Conservation (phyloP, 257 asterid species). For the Linderniella brevidens region DNA sequence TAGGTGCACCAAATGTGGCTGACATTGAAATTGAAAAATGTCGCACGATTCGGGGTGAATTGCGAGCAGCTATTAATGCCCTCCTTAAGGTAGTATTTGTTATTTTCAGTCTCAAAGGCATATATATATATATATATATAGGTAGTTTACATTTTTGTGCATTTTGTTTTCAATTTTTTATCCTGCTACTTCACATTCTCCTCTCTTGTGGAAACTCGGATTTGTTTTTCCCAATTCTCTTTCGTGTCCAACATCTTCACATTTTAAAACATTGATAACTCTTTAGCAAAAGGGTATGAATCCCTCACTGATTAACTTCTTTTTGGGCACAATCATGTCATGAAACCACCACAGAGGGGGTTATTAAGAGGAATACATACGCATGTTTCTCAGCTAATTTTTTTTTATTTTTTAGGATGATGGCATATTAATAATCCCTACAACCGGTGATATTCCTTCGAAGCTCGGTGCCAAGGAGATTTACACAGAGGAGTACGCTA, state of each 20-base stretch:
- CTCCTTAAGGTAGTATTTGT: constrained; percentile 57
- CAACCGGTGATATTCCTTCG: constrained; percentile 56
- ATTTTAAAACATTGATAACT: no score
- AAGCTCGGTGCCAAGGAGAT: constrained; percentile 70
- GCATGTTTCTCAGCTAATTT: constrained; percentile 13
- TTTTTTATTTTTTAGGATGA: constrained; percentile 50
- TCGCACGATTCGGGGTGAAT: constrained; percentile 47
- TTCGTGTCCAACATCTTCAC: no score
- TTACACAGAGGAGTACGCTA: constrained; percentile 39
- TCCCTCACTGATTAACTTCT: no score
- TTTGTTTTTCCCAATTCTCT: no score
- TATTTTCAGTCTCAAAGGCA: background rate
- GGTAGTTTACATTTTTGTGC: constrained; percentile 11
- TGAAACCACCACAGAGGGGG: no score
- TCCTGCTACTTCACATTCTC: constrained; percentile 3
- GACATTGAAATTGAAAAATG: constrained; percentile 49
- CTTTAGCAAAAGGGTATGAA: no score
- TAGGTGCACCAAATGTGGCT: constrained; percentile 20
- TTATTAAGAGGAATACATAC: no score
- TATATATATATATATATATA: background rate
- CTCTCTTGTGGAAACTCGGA: background rate
- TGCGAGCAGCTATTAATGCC: constrained; percentile 56
- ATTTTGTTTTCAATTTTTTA: constrained; percentile 10
- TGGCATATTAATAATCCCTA: constrained; percentile 77
- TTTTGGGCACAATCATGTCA: no score